These are phyloP conservation scores for Erysimum cheiri DNA, from an alignment of 441 rosid species.

Conservation along the genomic window DNA sequence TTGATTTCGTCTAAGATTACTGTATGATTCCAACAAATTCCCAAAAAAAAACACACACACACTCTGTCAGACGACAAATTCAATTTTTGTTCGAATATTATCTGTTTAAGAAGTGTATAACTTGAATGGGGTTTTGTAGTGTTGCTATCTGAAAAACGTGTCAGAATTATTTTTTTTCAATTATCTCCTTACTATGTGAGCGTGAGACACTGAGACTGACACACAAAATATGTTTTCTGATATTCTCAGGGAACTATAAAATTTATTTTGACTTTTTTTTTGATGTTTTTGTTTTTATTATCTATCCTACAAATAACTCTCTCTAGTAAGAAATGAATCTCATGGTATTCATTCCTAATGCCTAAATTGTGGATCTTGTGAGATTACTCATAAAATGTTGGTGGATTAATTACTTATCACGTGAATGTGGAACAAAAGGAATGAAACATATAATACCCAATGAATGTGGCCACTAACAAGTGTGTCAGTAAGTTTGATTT, in stretches of 20 bases:
- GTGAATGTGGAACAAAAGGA: too few relatives aligned
- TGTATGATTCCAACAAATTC: constrained; percentile 8
- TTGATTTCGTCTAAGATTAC: neutral
- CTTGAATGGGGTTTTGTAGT: neutral
- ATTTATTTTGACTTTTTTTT: constrained; percentile 1
- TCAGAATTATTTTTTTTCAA: too few relatives aligned
- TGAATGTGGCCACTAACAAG: constrained; percentile 40
- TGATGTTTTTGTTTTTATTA: neutral
- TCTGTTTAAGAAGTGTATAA: neutral
- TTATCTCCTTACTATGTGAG: constrained; percentile 17
- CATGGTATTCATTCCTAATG: neutral
- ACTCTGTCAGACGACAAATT: constrained; percentile 4
- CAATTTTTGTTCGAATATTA: neutral
- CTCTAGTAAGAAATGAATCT: neutral
- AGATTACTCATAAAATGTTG: neutral
- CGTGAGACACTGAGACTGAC: constrained; percentile 26
- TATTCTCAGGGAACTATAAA: constrained; percentile 24
- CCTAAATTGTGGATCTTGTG: neutral
- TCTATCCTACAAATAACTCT: neutral
- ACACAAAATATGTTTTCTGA: constrained; percentile 24
- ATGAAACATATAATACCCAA: constrained; percentile 22
- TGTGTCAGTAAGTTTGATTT: constrained; percentile 32
- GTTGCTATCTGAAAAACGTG: neutral
- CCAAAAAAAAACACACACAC: neutral
- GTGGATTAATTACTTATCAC: neutral